Conservation (phyloP, 805 yeast genomes). For the Starmerella apis region DNA sequence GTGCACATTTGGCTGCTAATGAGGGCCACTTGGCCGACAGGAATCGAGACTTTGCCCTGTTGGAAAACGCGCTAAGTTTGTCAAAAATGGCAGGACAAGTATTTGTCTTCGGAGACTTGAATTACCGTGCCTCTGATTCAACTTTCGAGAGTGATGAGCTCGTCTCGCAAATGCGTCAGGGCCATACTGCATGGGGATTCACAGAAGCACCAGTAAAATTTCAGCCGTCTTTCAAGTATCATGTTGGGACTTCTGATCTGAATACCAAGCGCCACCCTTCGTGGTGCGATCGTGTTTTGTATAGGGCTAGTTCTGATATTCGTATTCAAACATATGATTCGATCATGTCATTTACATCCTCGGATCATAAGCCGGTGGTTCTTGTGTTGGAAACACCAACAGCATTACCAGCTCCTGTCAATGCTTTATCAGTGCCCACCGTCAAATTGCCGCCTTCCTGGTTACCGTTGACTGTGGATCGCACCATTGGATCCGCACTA, state of each 20-base stretch:
- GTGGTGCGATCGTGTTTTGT: conserved; percentile 84
- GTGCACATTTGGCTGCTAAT: conserved; percentile 66
- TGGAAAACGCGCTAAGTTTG: conserved; percentile 48
- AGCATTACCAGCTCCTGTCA: not conserved
- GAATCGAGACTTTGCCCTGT: conserved; percentile 41
- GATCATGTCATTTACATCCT: conserved; percentile 32
- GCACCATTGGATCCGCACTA: not conserved
- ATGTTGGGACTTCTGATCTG: conserved; percentile 41
- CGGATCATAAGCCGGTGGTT: conserved; percentile 71
- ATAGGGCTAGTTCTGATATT: conserved; percentile 16
- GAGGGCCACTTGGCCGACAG: conserved; percentile 55
- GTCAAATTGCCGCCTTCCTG: not conserved
- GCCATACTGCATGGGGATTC: conserved; percentile 50
- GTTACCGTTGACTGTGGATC: not conserved
- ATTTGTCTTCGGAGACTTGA: conserved; percentile 76
- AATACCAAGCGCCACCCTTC: conserved; percentile 59
- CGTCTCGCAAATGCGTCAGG: conserved; percentile 34
- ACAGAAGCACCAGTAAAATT: conserved; percentile 55
- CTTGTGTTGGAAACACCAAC: not conserved
- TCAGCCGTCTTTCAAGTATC: conserved; percentile 71
- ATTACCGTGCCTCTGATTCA: conserved; percentile 49
- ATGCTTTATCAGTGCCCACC: not conserved
- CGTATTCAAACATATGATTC: not conserved
- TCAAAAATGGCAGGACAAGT: conserved; percentile 50
- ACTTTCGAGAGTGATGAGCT: conserved; percentile 43